These are phyloP conservation scores for Cupressus sempervirens DNA, from an alignment of 75 land plant species.

Conservation along the genomic window DNA sequence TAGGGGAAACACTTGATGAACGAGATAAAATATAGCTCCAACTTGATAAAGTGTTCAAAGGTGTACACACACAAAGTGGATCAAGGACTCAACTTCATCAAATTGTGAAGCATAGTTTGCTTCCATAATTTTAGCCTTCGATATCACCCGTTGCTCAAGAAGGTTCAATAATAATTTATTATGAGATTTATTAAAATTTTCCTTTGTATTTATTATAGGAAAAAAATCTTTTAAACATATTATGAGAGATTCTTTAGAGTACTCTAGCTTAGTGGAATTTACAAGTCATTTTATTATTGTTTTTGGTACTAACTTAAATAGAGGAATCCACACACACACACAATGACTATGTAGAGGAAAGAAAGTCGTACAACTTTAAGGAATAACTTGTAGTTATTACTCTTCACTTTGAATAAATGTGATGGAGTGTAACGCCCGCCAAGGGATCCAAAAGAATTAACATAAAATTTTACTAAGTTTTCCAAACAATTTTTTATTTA, in stretches of 20 bases:
- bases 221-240: neutral
- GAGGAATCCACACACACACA: neutral
- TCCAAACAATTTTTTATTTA: too few relatives aligned
- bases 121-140: slow-evolving; percentile 70
- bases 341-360: too few relatives aligned
- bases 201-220: neutral
- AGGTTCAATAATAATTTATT: slow-evolving; percentile 24
- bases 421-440: too few relatives aligned
- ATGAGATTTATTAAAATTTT: neutral
- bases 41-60: too few relatives aligned
- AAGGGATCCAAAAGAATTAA: too few relatives aligned
- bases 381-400: slow-evolving; percentile 43
- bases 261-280: neutral
- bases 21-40: too few relatives aligned
- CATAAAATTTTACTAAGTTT: too few relatives aligned
- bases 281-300: neutral
- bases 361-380: too few relatives aligned
- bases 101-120: slow-evolving; percentile 91
- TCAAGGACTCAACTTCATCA: too few relatives aligned
- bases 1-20: too few relatives aligned
- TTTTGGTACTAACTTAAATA: neutral
- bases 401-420: slow-evolving; percentile 60
- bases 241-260: neutral
- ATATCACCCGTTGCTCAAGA: slow-evolving; percentile 52
- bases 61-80: too few relatives aligned